Percentiles rank a stretch among this genome's conserved stretches.
Evolutionary conservation across 257 asterid species (phyloP).

Genomic region (Solanum sitiens): DNA sequence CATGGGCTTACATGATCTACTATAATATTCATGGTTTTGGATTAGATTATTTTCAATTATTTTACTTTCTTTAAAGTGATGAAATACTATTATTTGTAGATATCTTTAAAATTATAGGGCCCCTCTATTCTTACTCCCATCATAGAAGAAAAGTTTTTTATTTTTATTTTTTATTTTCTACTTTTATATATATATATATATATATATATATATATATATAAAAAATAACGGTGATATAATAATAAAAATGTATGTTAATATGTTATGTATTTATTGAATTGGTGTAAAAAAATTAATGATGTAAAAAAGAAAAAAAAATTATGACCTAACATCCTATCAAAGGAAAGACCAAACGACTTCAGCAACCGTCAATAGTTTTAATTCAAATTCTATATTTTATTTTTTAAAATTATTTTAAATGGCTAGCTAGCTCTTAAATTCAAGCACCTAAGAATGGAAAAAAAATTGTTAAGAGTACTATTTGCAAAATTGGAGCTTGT

Average conservation of each 20-base stretch:
- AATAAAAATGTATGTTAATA: neutral
- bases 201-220: too few species aligned
- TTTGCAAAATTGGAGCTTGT: too few species aligned
- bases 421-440: neutral
- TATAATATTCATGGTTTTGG: constrained; percentile 3
- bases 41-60: constrained; percentile 1
- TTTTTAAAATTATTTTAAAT: neutral
- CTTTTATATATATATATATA: too few species aligned
- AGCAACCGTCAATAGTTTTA: too few species aligned
- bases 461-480: neutral
- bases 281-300: neutral
- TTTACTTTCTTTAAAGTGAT: neutral
- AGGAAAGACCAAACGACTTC: neutral
- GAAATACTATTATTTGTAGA: neutral
- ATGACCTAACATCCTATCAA: neutral
- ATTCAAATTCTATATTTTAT: neutral
- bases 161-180: neutral
- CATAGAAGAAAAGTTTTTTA: too few species aligned
- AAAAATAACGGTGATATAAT: too few species aligned
- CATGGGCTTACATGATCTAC: constrained; percentile 8
- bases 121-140: neutral
- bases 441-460: too few species aligned
- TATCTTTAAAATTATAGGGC: neutral
- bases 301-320: neutral
- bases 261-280: neutral